These are phyloP conservation scores for Phialophora macrospora DNA, from an alignment of 2,329 filamentous ascomycete genomes.

Conservation along the genomic window DNA sequence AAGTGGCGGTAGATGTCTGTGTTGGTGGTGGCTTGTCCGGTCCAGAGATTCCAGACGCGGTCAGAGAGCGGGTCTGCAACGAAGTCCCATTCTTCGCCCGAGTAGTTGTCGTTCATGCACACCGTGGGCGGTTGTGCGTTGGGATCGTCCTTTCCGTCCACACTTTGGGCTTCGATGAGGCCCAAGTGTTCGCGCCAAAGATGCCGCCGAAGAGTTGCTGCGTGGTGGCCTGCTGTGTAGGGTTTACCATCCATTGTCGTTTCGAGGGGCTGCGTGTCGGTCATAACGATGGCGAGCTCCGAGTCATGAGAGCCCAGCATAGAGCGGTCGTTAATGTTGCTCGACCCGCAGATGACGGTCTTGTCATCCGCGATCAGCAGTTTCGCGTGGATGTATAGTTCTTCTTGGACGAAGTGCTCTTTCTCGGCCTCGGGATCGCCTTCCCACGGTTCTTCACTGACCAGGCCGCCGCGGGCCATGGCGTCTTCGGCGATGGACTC, in stretches of 20 bases:
- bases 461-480: slow-evolving; percentile 71
- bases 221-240: slow-evolving; percentile 75
- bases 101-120: slow-evolving; percentile 73
- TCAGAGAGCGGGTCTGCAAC: slow-evolving; percentile 75
- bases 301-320: slow-evolving; percentile 84
- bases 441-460: slow-evolving; percentile 76
- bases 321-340: slow-evolving; percentile 72
- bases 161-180: slow-evolving; percentile 72
- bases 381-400: slow-evolving; percentile 94
- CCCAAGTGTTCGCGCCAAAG: slow-evolving; percentile 93
- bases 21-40: slow-evolving; percentile 72
- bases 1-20: slow-evolving; percentile 79
- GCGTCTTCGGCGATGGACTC: slow-evolving; percentile 76
- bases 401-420: slow-evolving; percentile 81
- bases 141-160: slow-evolving; percentile 67
- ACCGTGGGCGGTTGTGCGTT: slow-evolving; percentile 78
- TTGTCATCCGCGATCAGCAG: slow-evolving; percentile 80
- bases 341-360: slow-evolving; percentile 78
- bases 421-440: slow-evolving; percentile 76
- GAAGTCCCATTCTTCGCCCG: slow-evolving; percentile 68
- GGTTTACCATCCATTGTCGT: slow-evolving; percentile 74
- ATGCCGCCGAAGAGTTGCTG: slow-evolving; percentile 78
- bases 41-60: slow-evolving; percentile 74
- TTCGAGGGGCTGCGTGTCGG: slow-evolving; percentile 73
- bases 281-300: slow-evolving; percentile 87